Conservation (phyloP, 2,329 filamentous ascomycete species). For the Neoarthrinium moseri region DNA sequence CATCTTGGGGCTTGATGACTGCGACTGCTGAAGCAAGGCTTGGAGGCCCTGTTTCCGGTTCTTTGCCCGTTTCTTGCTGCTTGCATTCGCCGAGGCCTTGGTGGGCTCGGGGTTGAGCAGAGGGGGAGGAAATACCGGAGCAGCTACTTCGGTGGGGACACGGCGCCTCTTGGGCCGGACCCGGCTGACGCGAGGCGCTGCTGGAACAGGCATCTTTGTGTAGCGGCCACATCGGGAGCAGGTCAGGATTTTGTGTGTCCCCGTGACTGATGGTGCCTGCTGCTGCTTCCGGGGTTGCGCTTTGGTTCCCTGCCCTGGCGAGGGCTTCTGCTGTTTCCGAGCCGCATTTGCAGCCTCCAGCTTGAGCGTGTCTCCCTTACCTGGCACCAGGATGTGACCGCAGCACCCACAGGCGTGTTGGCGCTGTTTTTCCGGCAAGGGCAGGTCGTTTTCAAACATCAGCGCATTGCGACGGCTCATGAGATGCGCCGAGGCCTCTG, state of each 20-base stretch:
- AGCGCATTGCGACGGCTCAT: conserved; percentile 53
- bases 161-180: conserved; percentile 14
- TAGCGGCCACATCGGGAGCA: conserved; percentile 45
- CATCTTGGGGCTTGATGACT: conserved; percentile 32
- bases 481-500: conserved; percentile 58
- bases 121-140: neutral
- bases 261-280: neutral
- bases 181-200: conserved; percentile 29
- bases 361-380: conserved; percentile 40
- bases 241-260: conserved; percentile 35
- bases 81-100: conserved; percentile 47
- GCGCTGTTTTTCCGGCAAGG: conserved; percentile 45
- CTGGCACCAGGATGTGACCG: conserved; percentile 58
- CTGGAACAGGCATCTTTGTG: conserved; percentile 39
- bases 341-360: conserved; percentile 41
- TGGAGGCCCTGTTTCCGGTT: conserved; percentile 65
- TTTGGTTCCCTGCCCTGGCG: conserved; percentile 12
- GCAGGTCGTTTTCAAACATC: conserved; percentile 44
- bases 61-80: conserved; percentile 65
- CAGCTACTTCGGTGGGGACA: neutral
- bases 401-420: conserved; percentile 59
- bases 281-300: conserved; percentile 8
- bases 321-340: conserved; percentile 41
- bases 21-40: conserved; percentile 57
- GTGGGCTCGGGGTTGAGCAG: conserved; percentile 15